Evolutionary conservation across 495 filamentous ascomycete species (phyloP).

Genomic region (Aspergillus steynii): DNA sequence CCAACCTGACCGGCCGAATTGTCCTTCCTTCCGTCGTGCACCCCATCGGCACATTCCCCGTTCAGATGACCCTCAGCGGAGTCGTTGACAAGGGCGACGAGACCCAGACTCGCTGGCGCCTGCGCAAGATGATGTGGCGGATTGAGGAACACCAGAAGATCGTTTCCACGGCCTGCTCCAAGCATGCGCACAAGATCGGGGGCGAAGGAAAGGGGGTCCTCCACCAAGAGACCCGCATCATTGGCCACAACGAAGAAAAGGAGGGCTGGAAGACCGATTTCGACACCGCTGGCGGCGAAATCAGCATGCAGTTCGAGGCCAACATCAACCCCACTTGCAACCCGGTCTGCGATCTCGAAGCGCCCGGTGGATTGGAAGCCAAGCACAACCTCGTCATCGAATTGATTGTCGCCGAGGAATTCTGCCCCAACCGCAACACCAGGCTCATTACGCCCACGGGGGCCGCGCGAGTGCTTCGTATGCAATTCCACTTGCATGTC

Average conservation of each 20-base stretch:
- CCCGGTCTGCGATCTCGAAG: constrained; percentile 77
- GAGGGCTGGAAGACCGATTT: constrained; percentile 98
- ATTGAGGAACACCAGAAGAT: constrained; percentile 84
- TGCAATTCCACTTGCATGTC: constrained; percentile 81
- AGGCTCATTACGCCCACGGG: constrained; percentile 81
- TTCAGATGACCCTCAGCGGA: constrained; percentile 78
- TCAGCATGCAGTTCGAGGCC: constrained; percentile 82
- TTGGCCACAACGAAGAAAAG: constrained; percentile 75
- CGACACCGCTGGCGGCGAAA: constrained; percentile 63
- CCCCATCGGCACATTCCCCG: constrained; percentile 79
- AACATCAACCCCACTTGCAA: constrained; percentile 60
- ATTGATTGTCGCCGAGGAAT: constrained; percentile 93
- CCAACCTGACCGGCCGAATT: constrained; percentile 81
- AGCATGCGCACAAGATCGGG: constrained; percentile 72
- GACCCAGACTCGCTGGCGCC: constrained; percentile 74
- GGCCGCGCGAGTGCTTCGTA: constrained; percentile 84
- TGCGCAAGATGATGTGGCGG: constrained; percentile 89
- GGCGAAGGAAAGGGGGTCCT: constrained; percentile 72
- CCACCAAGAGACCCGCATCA: constrained; percentile 73
- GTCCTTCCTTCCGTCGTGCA: constrained; percentile 80
- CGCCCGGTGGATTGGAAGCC: constrained; percentile 73
- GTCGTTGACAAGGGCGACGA: constrained; percentile 64
- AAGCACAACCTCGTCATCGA: constrained; percentile 87
- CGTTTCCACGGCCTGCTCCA: constrained; percentile 77
- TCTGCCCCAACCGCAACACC: constrained; percentile 68